Evolutionary conservation across 2,329 filamentous ascomycete species (phyloP), one percentile per base, ranked within the genome.

Genomic region (Colletotrichum navitas): DNA sequence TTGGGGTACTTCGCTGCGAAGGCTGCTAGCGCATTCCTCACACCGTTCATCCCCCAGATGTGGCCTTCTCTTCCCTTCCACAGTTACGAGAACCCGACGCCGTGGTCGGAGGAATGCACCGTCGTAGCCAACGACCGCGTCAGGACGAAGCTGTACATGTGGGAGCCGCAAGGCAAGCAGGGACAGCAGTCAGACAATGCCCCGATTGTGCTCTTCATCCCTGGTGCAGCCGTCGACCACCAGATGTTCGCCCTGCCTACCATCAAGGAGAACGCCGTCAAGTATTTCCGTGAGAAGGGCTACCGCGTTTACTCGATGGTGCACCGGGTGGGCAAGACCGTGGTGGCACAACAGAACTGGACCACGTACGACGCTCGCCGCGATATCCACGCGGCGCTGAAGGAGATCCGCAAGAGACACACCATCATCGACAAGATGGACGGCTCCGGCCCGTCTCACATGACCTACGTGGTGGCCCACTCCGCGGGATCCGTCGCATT

Each of bases 401-500:
- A 87, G 68, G 81, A 82, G 74, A 87, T 91, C 62, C 85, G 88
- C 8, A 63, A 79, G 39, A 65, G 78, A 1, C 81, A 81, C 71
- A 74, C 77, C 14, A 65, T 64, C 39, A 5, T 7, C 2, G 64
- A 62, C 34, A 58, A 41, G 43, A 6, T 4, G 14, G 72, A 75
- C 1, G 60, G 64, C 63, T 78, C 72, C 72, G 76, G 66, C 14
- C 73, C 66, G 29, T 72, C 77, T 11, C 72, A 77, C 10, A 83
- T 82, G 56, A 79, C 89, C 24, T 91, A 92, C 77, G 85, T 85
- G 2, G 83, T 92, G 32, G 84, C 86, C 1, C 90, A 92, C 79
- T 92, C 89, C 78, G 88, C 90, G 83, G 90, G 90, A n/a, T 87
- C 87, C 43, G 87, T 91, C 0, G 87, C 89, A 1, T 83, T 89